Conservation (phyloP, 148 eudicot species). For the Vaccinium darrowii region DNA sequence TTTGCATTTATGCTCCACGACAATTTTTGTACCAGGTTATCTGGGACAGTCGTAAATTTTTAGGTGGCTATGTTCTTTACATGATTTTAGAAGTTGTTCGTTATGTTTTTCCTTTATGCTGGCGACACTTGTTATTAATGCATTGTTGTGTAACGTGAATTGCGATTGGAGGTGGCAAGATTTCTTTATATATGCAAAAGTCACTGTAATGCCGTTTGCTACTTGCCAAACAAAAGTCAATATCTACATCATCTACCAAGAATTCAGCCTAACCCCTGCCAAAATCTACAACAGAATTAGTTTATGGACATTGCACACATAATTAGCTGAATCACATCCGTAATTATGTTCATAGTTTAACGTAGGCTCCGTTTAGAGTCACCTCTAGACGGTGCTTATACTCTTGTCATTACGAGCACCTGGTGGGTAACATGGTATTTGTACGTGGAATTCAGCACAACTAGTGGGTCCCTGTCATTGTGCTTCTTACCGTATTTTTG, state of each 20-base stretch:
- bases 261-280: background rate
- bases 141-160: background rate
- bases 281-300: background rate
- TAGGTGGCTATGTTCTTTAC: background rate
- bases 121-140: background rate
- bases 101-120: background rate
- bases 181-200: background rate
- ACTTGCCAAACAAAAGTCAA: background rate
- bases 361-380: background rate
- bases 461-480: background rate
- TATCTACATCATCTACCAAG: background rate
- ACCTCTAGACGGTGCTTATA: background rate
- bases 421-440: background rate
- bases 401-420: background rate
- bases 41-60: background rate
- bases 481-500: background rate
- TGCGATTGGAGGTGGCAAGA: background rate
- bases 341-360: background rate
- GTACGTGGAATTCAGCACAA: background rate
- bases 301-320: background rate
- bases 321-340: background rate
- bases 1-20: no score
- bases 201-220: background rate
- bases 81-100: background rate
- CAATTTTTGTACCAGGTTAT: background rate